phyloP scores from a whole-genome alignment of 2,329 filamentous ascomycete species.

The Aspergillus sp. region DNA sequence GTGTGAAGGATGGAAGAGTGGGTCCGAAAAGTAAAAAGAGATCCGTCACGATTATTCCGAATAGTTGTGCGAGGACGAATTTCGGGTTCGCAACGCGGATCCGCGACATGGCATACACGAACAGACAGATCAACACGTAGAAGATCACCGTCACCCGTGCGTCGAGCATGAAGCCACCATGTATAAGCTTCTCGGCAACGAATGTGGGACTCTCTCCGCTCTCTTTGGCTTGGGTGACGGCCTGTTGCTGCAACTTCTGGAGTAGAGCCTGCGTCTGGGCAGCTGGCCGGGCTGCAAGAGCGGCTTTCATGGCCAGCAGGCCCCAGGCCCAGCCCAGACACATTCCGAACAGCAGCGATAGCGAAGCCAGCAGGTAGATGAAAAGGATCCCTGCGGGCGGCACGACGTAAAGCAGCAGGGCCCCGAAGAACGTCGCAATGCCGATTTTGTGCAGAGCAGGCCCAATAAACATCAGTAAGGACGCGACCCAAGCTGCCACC shows the following conservation, averaged over 20 bases:
- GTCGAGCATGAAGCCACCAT: constrained; percentile 49
- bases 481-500: constrained; percentile 47
- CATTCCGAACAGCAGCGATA: constrained; percentile 48
- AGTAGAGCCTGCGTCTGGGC: constrained; percentile 35
- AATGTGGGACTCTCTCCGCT: constrained; percentile 28
- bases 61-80: constrained; percentile 46
- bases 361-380: constrained; percentile 42
- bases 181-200: constrained; percentile 38
- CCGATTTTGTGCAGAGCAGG: constrained; percentile 44
- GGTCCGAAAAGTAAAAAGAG: constrained; percentile 47
- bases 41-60: constrained; percentile 48
- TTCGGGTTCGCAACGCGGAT: constrained; percentile 48
- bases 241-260: constrained; percentile 32
- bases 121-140: constrained; percentile 39
- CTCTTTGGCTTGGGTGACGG: constrained; percentile 31
- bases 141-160: constrained; percentile 40
- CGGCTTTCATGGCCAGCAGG: constrained; percentile 49
- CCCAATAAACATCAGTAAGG: constrained; percentile 48
- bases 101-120: constrained; percentile 47
- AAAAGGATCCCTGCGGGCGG: constrained; percentile 48
- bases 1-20: constrained; percentile 39
- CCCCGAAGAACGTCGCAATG: constrained; percentile 47
- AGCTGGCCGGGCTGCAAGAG: constrained; percentile 41
- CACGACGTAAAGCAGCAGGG: constrained; percentile 44
- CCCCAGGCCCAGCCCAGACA: constrained; percentile 51